Conservation (phyloP, 805 yeast species). For the Nakazawaea sp. region DNA sequence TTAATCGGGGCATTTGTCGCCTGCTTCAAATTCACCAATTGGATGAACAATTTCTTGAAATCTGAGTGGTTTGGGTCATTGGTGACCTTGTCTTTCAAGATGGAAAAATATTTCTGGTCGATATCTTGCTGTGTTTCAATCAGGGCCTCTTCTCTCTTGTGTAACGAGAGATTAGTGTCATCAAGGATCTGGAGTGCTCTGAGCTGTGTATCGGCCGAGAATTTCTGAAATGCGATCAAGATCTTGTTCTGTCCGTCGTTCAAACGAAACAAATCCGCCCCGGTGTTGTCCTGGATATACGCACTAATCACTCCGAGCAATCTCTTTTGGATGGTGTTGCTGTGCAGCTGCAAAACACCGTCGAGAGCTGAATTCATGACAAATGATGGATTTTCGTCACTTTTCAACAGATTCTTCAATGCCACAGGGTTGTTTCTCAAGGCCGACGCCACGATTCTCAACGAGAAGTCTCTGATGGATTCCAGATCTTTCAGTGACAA, state of each 20-base stretch:
- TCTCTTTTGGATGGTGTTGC: conserved; percentile 35
- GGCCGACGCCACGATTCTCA: conserved; percentile 58
- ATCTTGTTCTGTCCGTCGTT: conserved; percentile 15
- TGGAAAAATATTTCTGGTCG: conserved; percentile 27
- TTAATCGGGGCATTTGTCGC: conserved; percentile 23
- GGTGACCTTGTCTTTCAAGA: conserved; percentile 28
- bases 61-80: conserved; percentile 28
- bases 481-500: conserved; percentile 7
- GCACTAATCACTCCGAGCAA: conserved; percentile 46
- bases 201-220: conserved; percentile 22
- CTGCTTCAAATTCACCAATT: conserved; percentile 25
- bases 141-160: conserved; percentile 11
- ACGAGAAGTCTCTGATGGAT: conserved; percentile 40
- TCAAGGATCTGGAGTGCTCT: conserved; percentile 40
- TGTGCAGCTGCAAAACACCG: conserved; percentile 10
- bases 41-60: conserved; percentile 33
- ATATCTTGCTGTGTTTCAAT: conserved; percentile 12
- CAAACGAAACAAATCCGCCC: conserved; percentile 19
- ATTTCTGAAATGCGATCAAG: conserved; percentile 16
- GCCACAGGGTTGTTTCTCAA: conserved; percentile 73
- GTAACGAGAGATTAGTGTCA: conserved; percentile 24
- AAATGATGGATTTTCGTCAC: conserved; percentile 11
- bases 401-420: conserved; percentile 23
- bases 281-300: conserved; percentile 28
- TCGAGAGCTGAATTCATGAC: conserved; percentile 3